Base-by-base conservation (phyloP, 176 grass and related monocot species). In the Ensete glaucum region DNA sequence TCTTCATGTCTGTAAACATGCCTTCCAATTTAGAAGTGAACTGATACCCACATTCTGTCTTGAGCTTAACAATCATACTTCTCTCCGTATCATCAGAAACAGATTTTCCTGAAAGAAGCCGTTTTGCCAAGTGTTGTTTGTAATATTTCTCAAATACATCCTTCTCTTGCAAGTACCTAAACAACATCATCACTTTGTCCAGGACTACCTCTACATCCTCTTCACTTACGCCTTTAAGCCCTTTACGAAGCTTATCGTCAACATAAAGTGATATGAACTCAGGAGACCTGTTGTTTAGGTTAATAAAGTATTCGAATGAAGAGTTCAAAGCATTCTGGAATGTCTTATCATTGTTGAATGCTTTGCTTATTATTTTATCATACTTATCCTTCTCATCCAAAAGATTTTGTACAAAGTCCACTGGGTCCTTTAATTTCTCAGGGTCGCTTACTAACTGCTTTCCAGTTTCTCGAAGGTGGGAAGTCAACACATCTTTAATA, bases 1-100 rank as follows among this genome's bases (percentile, higher is more conserved):
- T 97, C 85, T 92, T 97, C 93, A 97, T 97, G 67, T 97, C 93
- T 57, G 93, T 97, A 76, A 97, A 97, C 93, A 97, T 97, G 16
- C 93, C 93, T 72, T 97, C 93, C 73, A 97, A 81, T 81, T 97
- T 97, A 63, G 87, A 97, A 49, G 93, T 97, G 77, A 97, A 97
- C 77, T 97, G 93, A 72, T 97, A 97, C 19, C 93, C 93, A 53
- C 93, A 93, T 85, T 97, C 93, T 52, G 93, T 97, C 85, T 97
- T 97, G 80, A 97, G 81, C 73, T 97, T 97, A 57, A 97, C 90
- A 82, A 97, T 90, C 93, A 97, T 93, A 84, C 93, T 97, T 79
- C 93, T 92, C 81, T 97, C 93, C 64, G 93, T 81, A 83, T 97
- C 93, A 82, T 97, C 93, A 78, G 90, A 88, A 72, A 97, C 83